Base-by-base conservation (phyloP, 2,329 filamentous ascomycete genomes). In the Phaeosphaeriaceae sp. region DNA sequence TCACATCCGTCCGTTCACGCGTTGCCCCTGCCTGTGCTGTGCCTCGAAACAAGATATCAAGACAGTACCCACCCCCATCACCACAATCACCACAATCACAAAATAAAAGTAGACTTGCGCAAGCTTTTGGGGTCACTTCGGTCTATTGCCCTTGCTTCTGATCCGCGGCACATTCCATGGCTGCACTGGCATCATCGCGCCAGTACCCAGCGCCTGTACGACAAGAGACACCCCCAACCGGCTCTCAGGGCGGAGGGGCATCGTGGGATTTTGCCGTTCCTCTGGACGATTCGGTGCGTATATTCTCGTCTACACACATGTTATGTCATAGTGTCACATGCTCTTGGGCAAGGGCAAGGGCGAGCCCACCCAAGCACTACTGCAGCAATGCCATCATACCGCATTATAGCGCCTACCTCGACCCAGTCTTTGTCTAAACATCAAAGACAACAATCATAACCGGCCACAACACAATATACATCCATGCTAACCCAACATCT, bases 191-290 rank as follows among this genome's bases (percentile, higher is more conserved):
- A 36, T 67, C 69, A 20, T 59, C 64, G 45, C 66, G 56, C 49
- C 69, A 67, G 49, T 55, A 61, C n/a, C 54, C 57, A 54, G 58
- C 60, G 42, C 53, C 61, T 32, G 51, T 62, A 40, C 64, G 68
- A 50, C 72, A 73, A 53, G 62, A 74, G 49, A 74, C 72, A 11
- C 72, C 73, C 41, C 73, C 73, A 28, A 72, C 66, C 54, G 74
- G 71, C 52, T 69, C 72, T 11, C 71, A 76, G 66, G 71, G 71
- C 52, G 68, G 57, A 37, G 54, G 67, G 47, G 66, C 61, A 49
- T 61, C 64, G 41, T 74, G 73, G 71, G 71, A 75, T 40, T 70
- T 69, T 54, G 72, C 73, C 34, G 73, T 75, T 39, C 72, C 73
- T 48, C 42, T 74, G 38, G 63, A 67, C 50, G 54, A 67, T 41